Percentiles rank a stretch among this genome's conserved stretches.
Evolutionary conservation across 768 basidiomycete species (phyloP).

Genomic region (Boletus sp.): DNA sequence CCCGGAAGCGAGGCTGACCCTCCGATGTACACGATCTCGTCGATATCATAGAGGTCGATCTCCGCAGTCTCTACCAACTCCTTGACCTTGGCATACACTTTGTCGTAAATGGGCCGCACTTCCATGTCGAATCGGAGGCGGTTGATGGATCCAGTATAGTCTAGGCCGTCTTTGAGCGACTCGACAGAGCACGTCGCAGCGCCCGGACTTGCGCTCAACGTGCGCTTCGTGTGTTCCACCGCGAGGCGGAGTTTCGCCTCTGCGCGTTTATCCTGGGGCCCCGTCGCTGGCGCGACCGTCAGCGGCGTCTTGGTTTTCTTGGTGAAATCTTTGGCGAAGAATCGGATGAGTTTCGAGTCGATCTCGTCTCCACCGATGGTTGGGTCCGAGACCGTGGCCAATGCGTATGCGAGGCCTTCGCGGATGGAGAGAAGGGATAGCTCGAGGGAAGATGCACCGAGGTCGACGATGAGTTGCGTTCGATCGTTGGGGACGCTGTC

Average conservation of each 20-base stretch:
- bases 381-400: slow-evolving; percentile 49
- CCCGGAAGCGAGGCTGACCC: slow-evolving; percentile 75
- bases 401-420: slow-evolving; percentile 66
- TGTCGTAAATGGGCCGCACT: slow-evolving; percentile 56
- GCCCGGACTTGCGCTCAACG: slow-evolving; percentile 80
- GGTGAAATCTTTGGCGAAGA: slow-evolving; percentile 94
- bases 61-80: slow-evolving; percentile 51
- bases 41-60: slow-evolving; percentile 65
- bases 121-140: slow-evolving; percentile 59
- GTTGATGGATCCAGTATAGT: slow-evolving; percentile 75
- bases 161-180: slow-evolving; percentile 89
- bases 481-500: slow-evolving; percentile 54
- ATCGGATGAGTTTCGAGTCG: slow-evolving; percentile 81
- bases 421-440: slow-evolving; percentile 72
- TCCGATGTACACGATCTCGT: slow-evolving; percentile 80
- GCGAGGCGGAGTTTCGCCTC: slow-evolving; percentile 93
- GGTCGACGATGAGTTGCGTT: slow-evolving; percentile 77
- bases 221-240: slow-evolving; percentile 93
- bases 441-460: slow-evolving; percentile 72
- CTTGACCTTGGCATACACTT: slow-evolving; percentile 49
- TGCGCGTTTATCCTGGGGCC: slow-evolving; percentile 71
- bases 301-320: slow-evolving; percentile 89
- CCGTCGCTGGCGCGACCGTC: slow-evolving; percentile 56
- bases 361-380: slow-evolving; percentile 67
- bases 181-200: slow-evolving; percentile 93